Base-by-base conservation (phyloP, 352 stramenopile species). In the Plasmopara viticola region DNA sequence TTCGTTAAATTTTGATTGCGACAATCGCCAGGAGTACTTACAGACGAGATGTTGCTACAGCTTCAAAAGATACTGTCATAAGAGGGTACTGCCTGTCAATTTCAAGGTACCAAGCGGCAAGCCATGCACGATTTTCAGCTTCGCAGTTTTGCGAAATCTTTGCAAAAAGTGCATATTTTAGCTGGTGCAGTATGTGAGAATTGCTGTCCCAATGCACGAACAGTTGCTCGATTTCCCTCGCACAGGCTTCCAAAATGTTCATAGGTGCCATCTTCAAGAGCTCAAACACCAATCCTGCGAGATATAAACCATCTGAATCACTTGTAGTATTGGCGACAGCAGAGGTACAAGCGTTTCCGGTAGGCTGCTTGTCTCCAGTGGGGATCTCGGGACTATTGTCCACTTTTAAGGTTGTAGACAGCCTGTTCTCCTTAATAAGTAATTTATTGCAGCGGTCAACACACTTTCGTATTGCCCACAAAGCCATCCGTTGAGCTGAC, bases 191-290 rank as follows among this genome's bases (percentile, higher is more conserved):
- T 20, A 74, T 39, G 18, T 37, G 14, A 12, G 50, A 18, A 28
- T 58, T 64, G 30, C 10, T 38, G 17, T 50, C 60, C 53, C 49
- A 60, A 42, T 48, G 44, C 34, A 44, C 30, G 15, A 83, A 49
- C 2, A 86, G 55, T 3, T 44, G 47, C 34, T 87, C 76, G 5
- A 65, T 44, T 42, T 84, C 76, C 47, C 71, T 72, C 10, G 76
- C 66, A 1, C 56, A 45, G 9, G 40, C 47, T 17, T 63, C 47
- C 9, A 85, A 48, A 14, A 82, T 44, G n/a, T 64, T 56, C n/a
- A 85, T 47, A 5, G 73, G 76, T 5, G 60, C 53, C 58, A 87
- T 81, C 51, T 87, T 87, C 49, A 78, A 58, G n/a, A 84, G 53
- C 28, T 87, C 76, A 50, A 81, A 70, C 31, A 85, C 57, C 43